Evolutionary conservation across 768 basidiomycete species (phyloP).

Genomic region (Exidia glandulosa): DNA sequence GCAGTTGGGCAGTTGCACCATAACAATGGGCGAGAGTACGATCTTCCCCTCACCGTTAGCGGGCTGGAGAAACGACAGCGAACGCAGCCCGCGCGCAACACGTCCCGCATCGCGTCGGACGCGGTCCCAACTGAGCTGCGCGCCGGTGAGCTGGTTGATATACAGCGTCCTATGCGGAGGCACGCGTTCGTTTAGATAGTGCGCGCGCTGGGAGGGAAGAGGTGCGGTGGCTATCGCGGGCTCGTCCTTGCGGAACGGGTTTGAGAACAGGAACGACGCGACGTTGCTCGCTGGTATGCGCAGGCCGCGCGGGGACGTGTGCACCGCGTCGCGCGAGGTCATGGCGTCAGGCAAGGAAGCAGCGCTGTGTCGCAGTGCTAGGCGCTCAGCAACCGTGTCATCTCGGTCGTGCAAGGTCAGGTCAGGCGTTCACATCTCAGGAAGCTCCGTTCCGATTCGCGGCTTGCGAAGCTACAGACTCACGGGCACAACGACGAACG

Average conservation of each 20-base stretch:
- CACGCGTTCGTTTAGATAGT: background rate
- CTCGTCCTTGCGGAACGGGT: background rate
- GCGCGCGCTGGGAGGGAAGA: background rate
- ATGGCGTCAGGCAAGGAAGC: background rate
- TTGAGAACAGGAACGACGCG: background rate
- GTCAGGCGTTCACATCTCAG: too few relatives aligned
- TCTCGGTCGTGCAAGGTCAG: too few relatives aligned
- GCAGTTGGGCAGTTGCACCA: constrained; percentile 8
- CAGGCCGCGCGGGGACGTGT: background rate
- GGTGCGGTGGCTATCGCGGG: background rate
- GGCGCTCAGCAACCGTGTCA: too few relatives aligned
- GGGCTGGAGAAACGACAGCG: background rate
- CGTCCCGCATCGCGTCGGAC: background rate
- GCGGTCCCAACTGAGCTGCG: background rate
- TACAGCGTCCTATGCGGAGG: background rate
- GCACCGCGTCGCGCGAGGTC: background rate
- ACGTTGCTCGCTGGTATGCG: background rate
- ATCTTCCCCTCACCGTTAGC: background rate
- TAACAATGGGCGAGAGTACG: background rate
- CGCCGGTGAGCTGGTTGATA: background rate
- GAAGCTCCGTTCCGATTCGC: too few relatives aligned
- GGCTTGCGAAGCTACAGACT: too few relatives aligned
- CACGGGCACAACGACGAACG: too few relatives aligned
- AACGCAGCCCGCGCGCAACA: constrained; percentile 1
- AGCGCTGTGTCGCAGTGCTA: too few relatives aligned